Conservation (phyloP, 768 basidiomycete species). For the Multifurca ochricompacta region DNA sequence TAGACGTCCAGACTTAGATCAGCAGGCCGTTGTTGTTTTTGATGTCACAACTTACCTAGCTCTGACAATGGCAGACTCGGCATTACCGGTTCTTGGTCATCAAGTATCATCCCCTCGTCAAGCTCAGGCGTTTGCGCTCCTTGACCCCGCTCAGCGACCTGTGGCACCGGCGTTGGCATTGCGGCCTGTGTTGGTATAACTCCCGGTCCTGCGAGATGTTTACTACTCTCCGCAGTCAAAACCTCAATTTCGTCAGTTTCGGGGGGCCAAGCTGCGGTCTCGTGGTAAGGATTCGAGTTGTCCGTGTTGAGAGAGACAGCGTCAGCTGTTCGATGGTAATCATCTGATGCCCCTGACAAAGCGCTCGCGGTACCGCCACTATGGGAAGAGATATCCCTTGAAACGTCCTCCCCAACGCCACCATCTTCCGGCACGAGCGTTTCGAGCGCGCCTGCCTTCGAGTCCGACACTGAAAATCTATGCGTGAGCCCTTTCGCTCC, state of each 20-base stretch:
- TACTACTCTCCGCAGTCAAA: background rate
- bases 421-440: background rate
- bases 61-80: background rate
- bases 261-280: background rate
- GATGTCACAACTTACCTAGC: background rate
- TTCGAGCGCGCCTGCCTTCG: background rate
- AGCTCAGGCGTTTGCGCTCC: background rate
- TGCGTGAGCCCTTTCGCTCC: constrained; percentile 8
- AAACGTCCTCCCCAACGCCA: background rate
- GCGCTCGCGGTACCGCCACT: background rate
- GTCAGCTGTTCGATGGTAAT: constrained; percentile 2
- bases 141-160: background rate
- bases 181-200: constrained; percentile 7
- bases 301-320: background rate
- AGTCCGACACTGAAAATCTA: background rate
- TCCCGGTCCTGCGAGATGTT: constrained; percentile 12
- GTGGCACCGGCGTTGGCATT: background rate
- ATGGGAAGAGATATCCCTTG: background rate
- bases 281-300: background rate
- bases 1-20: background rate
- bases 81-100: background rate
- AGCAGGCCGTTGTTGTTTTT: background rate
- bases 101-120: background rate
- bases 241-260: background rate
- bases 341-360: background rate